Conservation (phyloP, 1,284 basidiomycete genomes). For the Hemileia vastatrix region DNA sequence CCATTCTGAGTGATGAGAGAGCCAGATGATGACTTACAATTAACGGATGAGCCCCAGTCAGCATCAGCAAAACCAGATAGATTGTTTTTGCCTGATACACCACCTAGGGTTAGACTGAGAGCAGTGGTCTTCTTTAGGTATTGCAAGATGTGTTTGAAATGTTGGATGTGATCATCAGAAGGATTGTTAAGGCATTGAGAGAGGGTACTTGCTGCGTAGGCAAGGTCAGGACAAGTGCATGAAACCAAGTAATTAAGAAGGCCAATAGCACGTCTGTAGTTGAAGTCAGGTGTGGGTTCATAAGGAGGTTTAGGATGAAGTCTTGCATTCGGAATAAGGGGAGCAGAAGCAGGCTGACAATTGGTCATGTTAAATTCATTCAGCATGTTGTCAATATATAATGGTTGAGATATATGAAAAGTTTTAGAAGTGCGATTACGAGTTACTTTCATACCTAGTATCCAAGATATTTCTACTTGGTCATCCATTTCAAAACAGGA, state of each 20-base stretch:
- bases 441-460: conserved; percentile 5
- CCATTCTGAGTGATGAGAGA: too few relatives aligned
- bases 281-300: background rate
- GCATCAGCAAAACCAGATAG: too few relatives aligned
- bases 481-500: conserved; percentile 6
- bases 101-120: background rate
- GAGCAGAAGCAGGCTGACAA: background rate
- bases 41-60: too few relatives aligned
- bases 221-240: conserved; percentile 13
- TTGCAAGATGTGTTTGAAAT: background rate
- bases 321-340: background rate
- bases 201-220: background rate
- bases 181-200: background rate
- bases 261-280: conserved; percentile 1
- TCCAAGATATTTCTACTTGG: background rate
- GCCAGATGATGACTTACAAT: too few relatives aligned
- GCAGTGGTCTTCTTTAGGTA: background rate
- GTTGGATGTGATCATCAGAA: background rate
- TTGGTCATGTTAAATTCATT: background rate
- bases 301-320: background rate
- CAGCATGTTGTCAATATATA: background rate
- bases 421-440: too few relatives aligned
- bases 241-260: conserved; percentile 1
- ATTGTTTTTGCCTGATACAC: too few relatives aligned
- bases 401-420: background rate